phyloP scores from a whole-genome alignment of 306 rosid species.

The Rosa persica region DNA sequence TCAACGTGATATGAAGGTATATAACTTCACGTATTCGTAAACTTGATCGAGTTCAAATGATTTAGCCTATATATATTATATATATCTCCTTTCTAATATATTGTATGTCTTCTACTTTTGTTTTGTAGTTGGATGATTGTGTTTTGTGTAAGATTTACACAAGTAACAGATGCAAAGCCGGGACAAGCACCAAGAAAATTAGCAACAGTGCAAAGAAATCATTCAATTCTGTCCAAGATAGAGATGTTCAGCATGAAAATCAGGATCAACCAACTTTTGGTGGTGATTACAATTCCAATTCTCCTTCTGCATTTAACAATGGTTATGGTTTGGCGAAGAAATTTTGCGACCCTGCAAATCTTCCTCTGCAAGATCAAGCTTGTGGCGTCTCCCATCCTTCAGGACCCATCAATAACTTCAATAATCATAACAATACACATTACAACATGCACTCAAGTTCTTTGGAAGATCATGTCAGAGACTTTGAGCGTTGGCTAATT shows the following conservation, averaged over 20 bases:
- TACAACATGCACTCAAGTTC: not conserved
- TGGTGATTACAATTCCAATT: too few relatives aligned
- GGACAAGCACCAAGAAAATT: not conserved
- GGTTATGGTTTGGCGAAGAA: too few relatives aligned
- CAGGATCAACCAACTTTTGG: not conserved
- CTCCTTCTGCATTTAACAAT: too few relatives aligned
- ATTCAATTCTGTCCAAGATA: not conserved
- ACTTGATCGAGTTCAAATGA: too few relatives aligned
- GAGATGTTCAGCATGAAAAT: not conserved
- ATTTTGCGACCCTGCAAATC: too few relatives aligned
- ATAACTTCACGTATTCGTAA: not conserved
- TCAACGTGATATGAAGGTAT: not conserved
- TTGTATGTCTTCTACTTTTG: not conserved
- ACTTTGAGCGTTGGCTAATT: not conserved
- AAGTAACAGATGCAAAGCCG: not conserved
- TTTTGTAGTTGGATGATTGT: slow-evolving; percentile 6
- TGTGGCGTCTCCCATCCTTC: not conserved
- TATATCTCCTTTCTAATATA: not conserved
- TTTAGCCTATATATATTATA: too few relatives aligned
- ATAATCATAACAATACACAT: not conserved
- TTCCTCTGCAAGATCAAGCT: not conserved
- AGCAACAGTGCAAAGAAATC: not conserved
- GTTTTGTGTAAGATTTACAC: slow-evolving; percentile 1
- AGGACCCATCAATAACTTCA: not conserved
- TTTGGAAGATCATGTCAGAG: not conserved